Evolutionary conservation across 2,329 filamentous ascomycete species (phyloP).

Genomic region (Neurospora crassa): DNA sequence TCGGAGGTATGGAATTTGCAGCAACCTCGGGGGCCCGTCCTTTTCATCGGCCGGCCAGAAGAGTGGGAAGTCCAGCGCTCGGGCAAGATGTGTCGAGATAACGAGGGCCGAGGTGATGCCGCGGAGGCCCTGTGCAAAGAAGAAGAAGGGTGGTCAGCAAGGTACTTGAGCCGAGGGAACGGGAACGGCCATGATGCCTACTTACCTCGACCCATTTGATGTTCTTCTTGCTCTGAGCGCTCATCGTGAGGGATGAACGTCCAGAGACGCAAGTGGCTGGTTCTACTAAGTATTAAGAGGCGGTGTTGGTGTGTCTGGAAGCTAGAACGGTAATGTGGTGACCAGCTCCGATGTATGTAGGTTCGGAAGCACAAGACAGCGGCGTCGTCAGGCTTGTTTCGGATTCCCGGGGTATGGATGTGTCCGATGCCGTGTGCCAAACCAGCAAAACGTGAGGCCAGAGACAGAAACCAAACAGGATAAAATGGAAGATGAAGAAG

Average conservation of each 20-base stretch:
- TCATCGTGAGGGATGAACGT: slow-evolving; percentile 4
- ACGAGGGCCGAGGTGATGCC: slow-evolving; percentile 44
- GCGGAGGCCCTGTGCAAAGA: slow-evolving; percentile 32
- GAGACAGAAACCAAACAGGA: not conserved
- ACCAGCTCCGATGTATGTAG: not conserved
- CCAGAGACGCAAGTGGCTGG: not conserved
- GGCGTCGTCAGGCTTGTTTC: not conserved
- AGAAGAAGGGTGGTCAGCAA: slow-evolving; percentile 5
- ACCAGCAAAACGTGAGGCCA: not conserved
- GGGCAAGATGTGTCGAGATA: slow-evolving; percentile 40
- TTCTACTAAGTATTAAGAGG: not conserved
- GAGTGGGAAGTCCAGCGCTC: slow-evolving; percentile 41
- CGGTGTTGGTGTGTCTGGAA: not conserved
- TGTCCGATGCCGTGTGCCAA: not conserved
- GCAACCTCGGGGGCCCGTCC: slow-evolving; percentile 31
- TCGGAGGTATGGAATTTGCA: slow-evolving; percentile 43
- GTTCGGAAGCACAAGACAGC: not conserved
- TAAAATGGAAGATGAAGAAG: not conserved
- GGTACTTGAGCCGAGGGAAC: not conserved
- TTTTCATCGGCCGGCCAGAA: slow-evolving; percentile 37
- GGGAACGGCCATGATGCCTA: not conserved
- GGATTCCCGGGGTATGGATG: not conserved
- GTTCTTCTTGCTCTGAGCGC: slow-evolving; percentile 16
- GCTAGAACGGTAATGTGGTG: not conserved
- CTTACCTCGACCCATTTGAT: slow-evolving; percentile 24